Evolutionary conservation across 169 alveolate species (phyloP), one percentile per base, ranked within the genome.

Genomic region (Plasmodium vivax): DNA sequence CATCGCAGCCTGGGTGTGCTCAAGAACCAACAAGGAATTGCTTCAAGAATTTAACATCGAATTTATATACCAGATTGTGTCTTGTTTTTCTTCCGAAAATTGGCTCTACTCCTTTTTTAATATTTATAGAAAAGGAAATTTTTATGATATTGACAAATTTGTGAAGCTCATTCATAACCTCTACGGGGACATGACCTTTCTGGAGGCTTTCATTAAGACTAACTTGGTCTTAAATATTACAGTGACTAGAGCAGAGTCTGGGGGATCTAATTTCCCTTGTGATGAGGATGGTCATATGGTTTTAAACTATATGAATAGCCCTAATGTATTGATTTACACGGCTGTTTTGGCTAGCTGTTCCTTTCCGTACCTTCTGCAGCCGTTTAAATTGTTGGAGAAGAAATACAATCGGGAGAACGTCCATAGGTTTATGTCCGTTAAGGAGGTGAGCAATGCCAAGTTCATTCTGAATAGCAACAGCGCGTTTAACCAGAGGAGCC

Each of bases 261-360:
- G 85, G 41, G 82, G 72, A 82, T 54, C 45, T 3, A 91, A 62
- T 72, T 91, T 91, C 41, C 23, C 82, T 12, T 91, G 95, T 82
- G 87, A 82, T 82, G 95, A 91, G 38, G 96, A 88, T 58, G 95
- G 96, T 1, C 94, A 93, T 75, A 82, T 94, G 45, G 97, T 96
- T 19, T 54, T 96, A 80, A 96, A 96, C 88, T 96, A 96, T 88
- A 93, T 92, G 83, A 96, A 96, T 27, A 94, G 97, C 27, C 98
- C 98, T 12, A 95, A 96, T 93, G 96, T 96, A 41, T 84, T 96
- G 75, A 81, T 96, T 80, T 96, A 96, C 93, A 94, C 97, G 14
- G 98, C 98, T 32, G 97, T 96, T 73, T 94, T 92, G 91, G 96
- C 97, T 81, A 95, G 97, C 82, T 95, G 97, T 84, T 95, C 98